Base-by-base conservation (phyloP, 148 eudicot genomes). In the Amaranthus cruentus region DNA sequence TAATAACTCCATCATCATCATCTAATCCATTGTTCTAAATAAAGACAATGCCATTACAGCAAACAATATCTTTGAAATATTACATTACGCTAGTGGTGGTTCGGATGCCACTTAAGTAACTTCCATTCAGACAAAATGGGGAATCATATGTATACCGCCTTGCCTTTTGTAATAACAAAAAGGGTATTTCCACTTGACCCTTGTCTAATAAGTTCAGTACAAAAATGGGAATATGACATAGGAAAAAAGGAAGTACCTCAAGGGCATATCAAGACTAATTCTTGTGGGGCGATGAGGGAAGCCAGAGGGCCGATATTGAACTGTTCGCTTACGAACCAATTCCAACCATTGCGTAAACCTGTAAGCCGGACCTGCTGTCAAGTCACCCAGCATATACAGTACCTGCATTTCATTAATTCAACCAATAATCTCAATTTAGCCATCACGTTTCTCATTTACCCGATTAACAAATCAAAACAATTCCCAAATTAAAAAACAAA, bases 321-420 rank as follows among this genome's bases (percentile, higher is more conserved):
- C 82, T 15, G 93, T 91, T 62, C 99, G 86, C 78, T 89, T 96
- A 21, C 99, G 96, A 65, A 96, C 99, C 78, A 88, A 78, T 76
- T 92, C 97, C 79, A 96, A 79, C 99, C 99, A 95, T 87, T 95
- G 97, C 2, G 88, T 77, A 76, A 90, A 93, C 83, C 91, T 77
- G 54, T 82, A 84, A 9, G 93, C 93, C 2, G 98, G 87, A 15
- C 94, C 94, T 5, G 94, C 81, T 7, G 93, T 87, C 80, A 92
- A 90, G 74, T 96, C 97, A 83, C 93, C 99, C 86, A 96, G 81
- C 97, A 96, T 92, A 66, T 86, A 88, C 86, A 96, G 74, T 75
- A 96, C 96, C 97, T 95, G 88, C 87, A 42, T 55, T 54, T 14
- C n/a, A 42, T 18, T 9, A 75, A 77, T 72, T 54, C 71, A 50